Evolutionary conservation across 1,139 yeast species (phyloP), one percentile per base, ranked within the genome.

Genomic region (Pneumocystis jirovecii): DNA sequence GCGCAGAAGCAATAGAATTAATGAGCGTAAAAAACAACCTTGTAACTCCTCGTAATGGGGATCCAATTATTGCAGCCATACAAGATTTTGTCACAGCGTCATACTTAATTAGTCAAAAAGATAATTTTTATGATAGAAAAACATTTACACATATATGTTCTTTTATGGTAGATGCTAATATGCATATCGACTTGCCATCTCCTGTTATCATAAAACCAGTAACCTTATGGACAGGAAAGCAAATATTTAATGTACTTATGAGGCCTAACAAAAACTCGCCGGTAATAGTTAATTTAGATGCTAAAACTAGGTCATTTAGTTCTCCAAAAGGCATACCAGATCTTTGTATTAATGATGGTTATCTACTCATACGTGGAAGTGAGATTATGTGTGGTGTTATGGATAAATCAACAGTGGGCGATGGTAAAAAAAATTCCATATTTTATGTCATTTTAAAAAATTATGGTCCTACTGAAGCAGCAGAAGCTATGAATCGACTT

Each of bases 81-180:
- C 99, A 95, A 79, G 99, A 95, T 83, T 95, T 95, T 79, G 93
- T 95, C 71, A 91, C 97, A 4, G 98, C 97, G 19, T 89, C 97
- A 0, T 95, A 86, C 74, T 80, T 95, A 70, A 89, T 95, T 62
- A 87, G 97, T 0, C 91, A 87, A 72, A 95, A 93, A 75, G 98
- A 95, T 74, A 83, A 96, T 0, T 95, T 95, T 74, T 93, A 83
- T 73, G 96, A 91, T 74, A 82, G 96, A 69, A 95, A 95, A 0
- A 80, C 89, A 2, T 83, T 95, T 67, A 84, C 87, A 15, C 96
- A 89, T 75, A 74, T 95, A 63, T 80, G 93, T 70, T 82, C 95
- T 61, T 90, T 91, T 96, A 95, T 95, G 98, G 86, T 95, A 5
- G 97, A 95, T 74, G 97, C 96, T 60, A 81, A 83, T 68, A 72